Base-by-base conservation (phyloP, 176 grass and related monocot genomes). In the Triticum dicoccoides region DNA sequence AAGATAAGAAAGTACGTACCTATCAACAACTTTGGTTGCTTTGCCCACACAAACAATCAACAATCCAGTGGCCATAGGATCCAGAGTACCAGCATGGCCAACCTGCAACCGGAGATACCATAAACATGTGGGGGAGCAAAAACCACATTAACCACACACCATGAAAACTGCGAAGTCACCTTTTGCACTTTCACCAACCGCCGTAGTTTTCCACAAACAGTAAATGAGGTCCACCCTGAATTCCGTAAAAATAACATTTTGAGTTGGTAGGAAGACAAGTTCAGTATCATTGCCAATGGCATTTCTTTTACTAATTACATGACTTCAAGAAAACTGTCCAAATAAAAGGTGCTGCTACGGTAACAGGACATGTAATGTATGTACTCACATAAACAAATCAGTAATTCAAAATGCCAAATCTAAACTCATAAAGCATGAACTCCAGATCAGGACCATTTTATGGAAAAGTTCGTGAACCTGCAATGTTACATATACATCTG, bases 21-120 rank as follows among this genome's bases (percentile, higher is more conserved):
- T 98, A 32, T 98, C 96, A 8, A 94, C 96, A 51, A 98, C 79
- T 95, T 98, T 98, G 49, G 96, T 98, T 89, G 96, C 90, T 98
- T 96, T 98, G 62, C 90, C 96, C 29, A 98, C 90, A 91, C 96
- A 98, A 91, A 98, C 82, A 88, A 98, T 89, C 79, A 96, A 86
- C 84, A 98, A 71, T 76, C 96, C 96, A 69, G 93, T 98, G 0
- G 96, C 96, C 96, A 98, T 96, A 35, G 96, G 96, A 73, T 98
- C 96, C 74, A 98, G 90, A 41, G 96, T 98, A 87, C 92, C 93
- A 77, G 92, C 92, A 91, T 98, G 96, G 65, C 93, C 96, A 80
- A 98, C 93, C 96, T 98, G 73, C 18, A 27, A 91, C 4, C 21
- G 54, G 5, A 94, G 21, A 12, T 63, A 65, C 80, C 37, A 38